Evolutionary conservation across 2,329 filamentous ascomycete genomes (phyloP).

Genomic region (Aspergillus alliaceus): DNA sequence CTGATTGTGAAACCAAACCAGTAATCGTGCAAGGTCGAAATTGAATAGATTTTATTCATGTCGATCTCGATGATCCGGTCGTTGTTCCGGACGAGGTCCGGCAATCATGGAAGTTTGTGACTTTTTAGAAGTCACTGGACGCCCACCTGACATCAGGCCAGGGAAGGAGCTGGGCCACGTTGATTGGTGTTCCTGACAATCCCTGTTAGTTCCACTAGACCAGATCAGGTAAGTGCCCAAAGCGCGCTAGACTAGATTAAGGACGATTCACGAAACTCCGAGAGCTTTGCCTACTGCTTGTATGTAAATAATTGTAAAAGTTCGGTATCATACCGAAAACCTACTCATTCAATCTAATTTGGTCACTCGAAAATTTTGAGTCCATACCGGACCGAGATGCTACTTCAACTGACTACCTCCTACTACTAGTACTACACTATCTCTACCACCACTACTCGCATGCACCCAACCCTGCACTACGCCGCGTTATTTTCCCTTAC

Average conservation of each 20-base stretch:
- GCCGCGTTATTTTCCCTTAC: no score
- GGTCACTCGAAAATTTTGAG: no score
- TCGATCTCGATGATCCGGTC: slow-evolving; percentile 8
- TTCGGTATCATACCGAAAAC: no score
- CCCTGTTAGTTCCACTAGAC: neutral
- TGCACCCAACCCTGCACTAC: neutral
- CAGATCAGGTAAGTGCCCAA: neutral
- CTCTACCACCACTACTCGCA: neutral
- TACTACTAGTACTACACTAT: neutral
- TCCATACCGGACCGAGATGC: neutral
- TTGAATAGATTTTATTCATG: neutral
- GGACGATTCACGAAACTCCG: neutral
- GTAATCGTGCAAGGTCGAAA: no score
- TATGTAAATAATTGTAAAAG: no score
- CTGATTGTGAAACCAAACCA: no score
- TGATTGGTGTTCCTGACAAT: slow-evolving; percentile 21
- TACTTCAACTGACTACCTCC: neutral
- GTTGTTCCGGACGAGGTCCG: neutral
- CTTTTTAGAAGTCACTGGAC: neutral
- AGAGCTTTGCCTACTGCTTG: neutral
- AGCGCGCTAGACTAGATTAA: neutral
- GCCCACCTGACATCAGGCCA: slow-evolving; percentile 1
- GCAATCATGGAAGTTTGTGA: neutral
- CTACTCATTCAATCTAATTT: no score
- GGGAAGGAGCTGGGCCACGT: neutral